These are phyloP conservation scores for Microbotryum intermedium DNA, from an alignment of 1,284 basidiomycete species.

Conservation along the genomic window DNA sequence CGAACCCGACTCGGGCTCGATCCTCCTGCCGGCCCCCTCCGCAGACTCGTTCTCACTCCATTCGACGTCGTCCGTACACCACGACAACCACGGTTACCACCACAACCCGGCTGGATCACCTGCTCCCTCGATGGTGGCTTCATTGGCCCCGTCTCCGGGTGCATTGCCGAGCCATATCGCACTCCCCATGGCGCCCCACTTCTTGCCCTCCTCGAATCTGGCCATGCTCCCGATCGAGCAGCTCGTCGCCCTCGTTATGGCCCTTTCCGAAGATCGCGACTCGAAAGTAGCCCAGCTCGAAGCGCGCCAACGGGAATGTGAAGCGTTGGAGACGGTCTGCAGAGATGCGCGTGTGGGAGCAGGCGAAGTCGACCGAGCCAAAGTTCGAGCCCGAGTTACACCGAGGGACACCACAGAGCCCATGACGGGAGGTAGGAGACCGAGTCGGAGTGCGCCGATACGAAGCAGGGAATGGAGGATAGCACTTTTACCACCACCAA, in stretches of 20 bases:
- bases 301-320: neutral
- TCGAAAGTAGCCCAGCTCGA: neutral
- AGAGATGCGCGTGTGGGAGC: slow-evolving; percentile 2
- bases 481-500: neutral
- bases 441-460: neutral
- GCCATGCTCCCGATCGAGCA: slow-evolving; percentile 4
- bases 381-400: slow-evolving; percentile 10
- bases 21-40: too few species aligned
- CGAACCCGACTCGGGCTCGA: too few species aligned
- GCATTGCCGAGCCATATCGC: neutral
- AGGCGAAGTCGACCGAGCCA: slow-evolving; percentile 20
- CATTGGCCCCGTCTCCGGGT: too few species aligned
- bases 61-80: too few species aligned
- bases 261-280: slow-evolving; percentile 10
- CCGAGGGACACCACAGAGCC: too few species aligned
- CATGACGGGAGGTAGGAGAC: neutral
- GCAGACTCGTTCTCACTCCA: too few species aligned
- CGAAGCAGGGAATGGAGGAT: slow-evolving; percentile 16
- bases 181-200: slow-evolving; percentile 13
- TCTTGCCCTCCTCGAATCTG: neutral
- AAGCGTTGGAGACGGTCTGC: slow-evolving; percentile 13
- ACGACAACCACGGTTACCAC: too few species aligned
- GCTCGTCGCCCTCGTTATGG: slow-evolving; percentile 18
- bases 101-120: too few species aligned
- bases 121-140: too few species aligned